A percentile compares a stretch with the other conserved stretches of the same genome.
Evolutionary conservation across 2,329 filamentous ascomycete species (phyloP).

Genomic region (Beauveria brongniartii): DNA sequence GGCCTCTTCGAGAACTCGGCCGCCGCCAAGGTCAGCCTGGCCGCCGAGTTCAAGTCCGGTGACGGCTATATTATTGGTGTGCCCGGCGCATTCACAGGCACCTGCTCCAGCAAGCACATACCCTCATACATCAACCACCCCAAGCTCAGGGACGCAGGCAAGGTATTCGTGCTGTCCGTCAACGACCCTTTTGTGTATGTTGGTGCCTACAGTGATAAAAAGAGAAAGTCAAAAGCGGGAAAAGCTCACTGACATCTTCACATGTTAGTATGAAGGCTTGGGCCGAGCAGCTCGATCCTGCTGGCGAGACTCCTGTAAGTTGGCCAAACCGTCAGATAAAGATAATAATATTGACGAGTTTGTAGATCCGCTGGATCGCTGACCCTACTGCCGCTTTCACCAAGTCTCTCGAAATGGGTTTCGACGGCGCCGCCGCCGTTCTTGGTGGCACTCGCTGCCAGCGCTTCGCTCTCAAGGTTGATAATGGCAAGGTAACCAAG

Average conservation of each 20-base stretch:
- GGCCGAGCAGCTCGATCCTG: conserved; percentile 68
- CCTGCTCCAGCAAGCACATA: conserved; percentile 59
- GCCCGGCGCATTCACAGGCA: conserved; percentile 64
- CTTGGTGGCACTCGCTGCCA: conserved; percentile 80
- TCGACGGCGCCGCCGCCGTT: conserved; percentile 63
- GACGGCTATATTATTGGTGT: conserved; percentile 81
- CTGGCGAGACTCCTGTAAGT: conserved; percentile 66
- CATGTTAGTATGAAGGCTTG: conserved; percentile 75
- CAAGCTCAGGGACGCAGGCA: conserved; percentile 68
- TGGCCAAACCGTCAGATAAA: no score
- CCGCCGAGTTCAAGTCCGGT: conserved; percentile 61
- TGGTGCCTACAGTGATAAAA: not conserved
- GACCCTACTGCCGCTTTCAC: conserved; percentile 76
- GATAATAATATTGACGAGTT: not conserved
- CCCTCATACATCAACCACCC: conserved; percentile 79
- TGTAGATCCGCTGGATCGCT: conserved; percentile 80
- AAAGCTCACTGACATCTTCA: not conserved
- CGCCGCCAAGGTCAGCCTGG: conserved; percentile 82
- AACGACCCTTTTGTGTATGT: conserved; percentile 92
- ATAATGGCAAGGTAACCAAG: conserved; percentile 77
- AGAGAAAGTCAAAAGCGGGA: not conserved
- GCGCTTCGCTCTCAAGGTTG: conserved; percentile 75
- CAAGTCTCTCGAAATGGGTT: conserved; percentile 72
- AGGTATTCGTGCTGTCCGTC: conserved; percentile 84
- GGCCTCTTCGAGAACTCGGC: conserved; percentile 79